Evolutionary conservation across 2,329 filamentous ascomycete genomes (phyloP), one percentile per base, ranked within the genome.

Genomic region (Epichloe sp.): DNA sequence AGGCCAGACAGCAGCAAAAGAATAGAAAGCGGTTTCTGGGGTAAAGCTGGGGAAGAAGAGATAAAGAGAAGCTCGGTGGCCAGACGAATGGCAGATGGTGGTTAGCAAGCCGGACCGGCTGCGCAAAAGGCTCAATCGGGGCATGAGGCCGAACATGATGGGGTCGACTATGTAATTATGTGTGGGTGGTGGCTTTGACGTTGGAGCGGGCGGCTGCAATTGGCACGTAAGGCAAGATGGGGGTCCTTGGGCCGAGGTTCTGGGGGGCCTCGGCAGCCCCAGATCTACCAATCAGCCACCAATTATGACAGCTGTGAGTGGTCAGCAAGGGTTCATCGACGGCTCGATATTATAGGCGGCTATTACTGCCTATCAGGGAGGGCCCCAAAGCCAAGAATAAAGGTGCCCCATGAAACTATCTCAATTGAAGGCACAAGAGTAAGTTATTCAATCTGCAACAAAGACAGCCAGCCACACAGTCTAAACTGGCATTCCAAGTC

Each of bases 211-310:
- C 3, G 1, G 26, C 26, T 31, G 26, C 26, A 12, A 43, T 21
- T 21, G 17, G 41, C 41, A 14, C 21, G 10, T 3, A 31, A 8
- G 26, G 6, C 5, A 11, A 19, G 17, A 42, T 38, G 11, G 2
- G 21, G 2, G 21, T 26, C 3, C 36, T 52, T 44, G 42, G 54
- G 49, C 56, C 55, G 56, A 56, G 56, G 56, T 49, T 50, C 48
- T 41, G 44, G 50, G 50, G 55, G 55, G 52, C 52, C 55, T 53
- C 54, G 55, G 55, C 45, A 52, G 52, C 53, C 48, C 54, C 55
- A 56, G 56, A 56, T 47, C 45, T 36, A 23, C 23, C 23, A 26
- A 26, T 26, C 2, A 26, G 23, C 23, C 3, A 31, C 26, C 26
- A 21, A 5, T 40, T 34, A 46, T 17, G 40, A 12, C 5, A 23